Percentiles rank a stretch among this genome's conserved stretches.
These are phyloP conservation scores for Cutaneotrichosporon cutaneum DNA, from an alignment of 1,284 basidiomycete species.

Conservation along the genomic window DNA sequence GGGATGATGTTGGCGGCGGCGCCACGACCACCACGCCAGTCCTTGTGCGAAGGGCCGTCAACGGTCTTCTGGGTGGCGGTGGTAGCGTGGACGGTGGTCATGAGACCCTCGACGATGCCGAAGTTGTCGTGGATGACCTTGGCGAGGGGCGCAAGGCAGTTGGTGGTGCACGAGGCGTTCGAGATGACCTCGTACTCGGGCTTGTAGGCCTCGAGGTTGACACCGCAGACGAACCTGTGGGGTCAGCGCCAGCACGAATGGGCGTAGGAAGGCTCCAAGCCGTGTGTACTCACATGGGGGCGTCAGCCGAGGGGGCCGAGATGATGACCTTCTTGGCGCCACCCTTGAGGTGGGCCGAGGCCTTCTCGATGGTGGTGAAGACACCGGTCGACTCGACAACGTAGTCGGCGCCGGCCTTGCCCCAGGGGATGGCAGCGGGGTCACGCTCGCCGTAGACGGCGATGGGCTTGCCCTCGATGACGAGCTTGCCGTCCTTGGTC, in stretches of 20 bases:
- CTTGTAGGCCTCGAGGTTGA: conserved; percentile 94
- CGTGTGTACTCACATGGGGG: conserved; percentile 69
- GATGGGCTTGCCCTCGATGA: conserved; percentile 79
- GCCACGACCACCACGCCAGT: conserved; percentile 83
- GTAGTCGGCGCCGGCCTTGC: conserved; percentile 78
- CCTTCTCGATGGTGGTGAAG: conserved; percentile 92
- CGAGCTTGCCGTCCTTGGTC: conserved; percentile 84
- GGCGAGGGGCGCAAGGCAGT: conserved; percentile 97
- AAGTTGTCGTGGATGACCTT: conserved; percentile 92
- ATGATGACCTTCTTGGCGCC: conserved; percentile 99
- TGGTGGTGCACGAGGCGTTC: conserved; percentile 99
- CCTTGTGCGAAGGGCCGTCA: conserved; percentile 86
- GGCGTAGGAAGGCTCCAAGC: neutral
- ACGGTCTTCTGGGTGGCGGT: conserved; percentile 99
- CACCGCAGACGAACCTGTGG: conserved; percentile 74
- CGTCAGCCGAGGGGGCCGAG: conserved; percentile 97
- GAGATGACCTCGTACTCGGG: conserved; percentile 90
- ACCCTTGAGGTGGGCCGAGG: conserved; percentile 91
- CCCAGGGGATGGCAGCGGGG: conserved; percentile 84
- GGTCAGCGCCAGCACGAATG: neutral
- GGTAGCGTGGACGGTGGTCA: conserved; percentile 97
- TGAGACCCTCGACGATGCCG: conserved; percentile 85
- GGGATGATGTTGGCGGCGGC: conserved; percentile 99
- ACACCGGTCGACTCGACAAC: conserved; percentile 99
- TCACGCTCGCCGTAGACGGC: conserved; percentile 83